Percentiles rank a stretch among this genome's conserved stretches.
These are phyloP conservation scores for Xylariaceae sp. DNA, from an alignment of 2,329 filamentous ascomycete genomes.

Conservation along the genomic window DNA sequence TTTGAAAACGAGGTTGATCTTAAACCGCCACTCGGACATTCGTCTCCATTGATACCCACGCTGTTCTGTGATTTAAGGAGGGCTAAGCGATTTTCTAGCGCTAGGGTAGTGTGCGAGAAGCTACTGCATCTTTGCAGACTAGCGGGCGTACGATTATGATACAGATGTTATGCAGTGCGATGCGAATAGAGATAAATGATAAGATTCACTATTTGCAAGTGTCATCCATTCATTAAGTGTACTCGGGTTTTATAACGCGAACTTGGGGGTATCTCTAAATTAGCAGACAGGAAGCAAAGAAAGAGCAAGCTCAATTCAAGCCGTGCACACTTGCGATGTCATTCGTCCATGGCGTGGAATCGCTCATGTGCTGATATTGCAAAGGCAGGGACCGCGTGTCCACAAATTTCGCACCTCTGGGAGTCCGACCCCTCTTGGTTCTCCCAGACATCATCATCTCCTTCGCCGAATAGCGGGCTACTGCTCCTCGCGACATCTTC, in stretches of 20 bases:
- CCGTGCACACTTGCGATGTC: constrained; percentile 6
- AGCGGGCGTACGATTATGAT: constrained; percentile 13
- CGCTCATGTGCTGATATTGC: constrained; percentile 64
- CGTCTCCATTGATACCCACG: constrained; percentile 18
- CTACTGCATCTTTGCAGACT: neutral
- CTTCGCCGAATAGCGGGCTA: constrained; percentile 12
- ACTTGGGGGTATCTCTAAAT: constrained; percentile 3
- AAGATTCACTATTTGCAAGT: no score
- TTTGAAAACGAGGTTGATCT: constrained; percentile 2
- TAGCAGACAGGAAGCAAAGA: neutral
- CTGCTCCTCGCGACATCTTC: neutral
- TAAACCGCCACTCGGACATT: neutral
- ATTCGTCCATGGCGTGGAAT: constrained; percentile 52
- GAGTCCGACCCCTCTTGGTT: constrained; percentile 45
- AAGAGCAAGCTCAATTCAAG: neutral
- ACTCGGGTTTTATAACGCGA: neutral
- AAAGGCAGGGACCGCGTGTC: constrained; percentile 61
- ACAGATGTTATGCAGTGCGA: neutral
- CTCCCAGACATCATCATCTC: constrained; percentile 33
- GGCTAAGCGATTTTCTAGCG: neutral
- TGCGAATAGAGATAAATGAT: constrained; percentile 3
- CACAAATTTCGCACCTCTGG: constrained; percentile 56
- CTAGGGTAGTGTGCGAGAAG: neutral
- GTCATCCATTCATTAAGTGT: no score
- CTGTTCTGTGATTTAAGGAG: neutral